These are phyloP conservation scores for Polyplosphaeria fusca DNA, from an alignment of 495 filamentous ascomycete genomes.

Conservation along the genomic window DNA sequence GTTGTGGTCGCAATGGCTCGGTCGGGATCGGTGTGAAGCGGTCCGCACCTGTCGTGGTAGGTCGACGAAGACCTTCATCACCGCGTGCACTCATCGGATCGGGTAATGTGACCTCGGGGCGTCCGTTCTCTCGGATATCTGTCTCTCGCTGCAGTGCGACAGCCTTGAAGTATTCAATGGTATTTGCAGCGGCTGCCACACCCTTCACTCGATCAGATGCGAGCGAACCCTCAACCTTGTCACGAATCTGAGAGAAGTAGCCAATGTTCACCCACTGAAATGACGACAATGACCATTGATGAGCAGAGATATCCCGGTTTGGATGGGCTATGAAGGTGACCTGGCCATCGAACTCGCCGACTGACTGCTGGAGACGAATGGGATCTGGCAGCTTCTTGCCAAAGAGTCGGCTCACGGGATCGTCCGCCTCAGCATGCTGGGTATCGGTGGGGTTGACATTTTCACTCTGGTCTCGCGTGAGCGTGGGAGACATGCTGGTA, in stretches of 20 bases:
- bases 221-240: slow-evolving; percentile 40
- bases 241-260: slow-evolving; percentile 37
- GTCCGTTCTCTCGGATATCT: not conserved
- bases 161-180: slow-evolving; percentile 39
- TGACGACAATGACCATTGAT: slow-evolving; percentile 38
- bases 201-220: slow-evolving; percentile 37
- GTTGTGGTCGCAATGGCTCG: not conserved
- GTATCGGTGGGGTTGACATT: slow-evolving; percentile 22
- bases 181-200: slow-evolving; percentile 34
- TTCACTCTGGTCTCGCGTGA: slow-evolving; percentile 13
- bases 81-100: not conserved
- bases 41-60: slow-evolving; percentile 4
- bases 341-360: slow-evolving; percentile 35
- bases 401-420: slow-evolving; percentile 33
- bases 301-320: slow-evolving; percentile 42
- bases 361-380: slow-evolving; percentile 32
- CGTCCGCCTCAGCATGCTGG: slow-evolving; percentile 15
- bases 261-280: slow-evolving; percentile 42
- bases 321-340: slow-evolving; percentile 41
- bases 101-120: not conserved
- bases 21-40: slow-evolving; percentile 15
- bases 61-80: not conserved
- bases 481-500: not conserved
- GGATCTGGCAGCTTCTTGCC: slow-evolving; percentile 37
- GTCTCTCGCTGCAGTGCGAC: slow-evolving; percentile 38